These are phyloP conservation scores for Candida koratica DNA, from an alignment of 805 yeast genomes.

Conservation along the genomic window DNA sequence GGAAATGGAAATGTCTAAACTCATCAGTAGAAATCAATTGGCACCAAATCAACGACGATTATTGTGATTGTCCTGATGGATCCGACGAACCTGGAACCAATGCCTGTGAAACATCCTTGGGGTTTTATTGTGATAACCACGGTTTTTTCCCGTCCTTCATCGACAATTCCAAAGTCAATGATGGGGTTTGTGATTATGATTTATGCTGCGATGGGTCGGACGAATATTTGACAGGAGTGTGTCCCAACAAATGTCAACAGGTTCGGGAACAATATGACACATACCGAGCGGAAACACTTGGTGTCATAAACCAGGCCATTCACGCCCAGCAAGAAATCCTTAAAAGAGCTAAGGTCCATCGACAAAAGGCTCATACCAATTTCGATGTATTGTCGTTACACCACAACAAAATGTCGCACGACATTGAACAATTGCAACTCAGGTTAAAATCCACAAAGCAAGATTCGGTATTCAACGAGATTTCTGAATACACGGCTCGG, in stretches of 20 bases:
- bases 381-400: slow-evolving; percentile 6
- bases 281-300: slow-evolving; percentile 2
- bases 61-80: slow-evolving; percentile 97
- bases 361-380: slow-evolving; percentile 4
- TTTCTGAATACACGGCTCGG: slow-evolving; percentile 12
- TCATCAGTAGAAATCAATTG: slow-evolving; percentile 60
- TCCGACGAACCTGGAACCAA: slow-evolving; percentile 95
- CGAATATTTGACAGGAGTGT: slow-evolving; percentile 49
- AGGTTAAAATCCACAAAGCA: not conserved
- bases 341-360: slow-evolving; percentile 7
- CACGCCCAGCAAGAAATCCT: slow-evolving; percentile 11
- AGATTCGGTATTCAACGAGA: slow-evolving; percentile 16
- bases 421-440: not conserved
- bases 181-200: slow-evolving; percentile 89
- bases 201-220: slow-evolving; percentile 94
- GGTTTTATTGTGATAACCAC: slow-evolving; percentile 72
- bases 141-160: slow-evolving; percentile 65
- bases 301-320: slow-evolving; percentile 6
- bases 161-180: slow-evolving; percentile 68
- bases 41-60: slow-evolving; percentile 76
- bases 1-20: slow-evolving; percentile 66
- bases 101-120: slow-evolving; percentile 54
- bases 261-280: slow-evolving; percentile 38
- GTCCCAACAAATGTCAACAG: slow-evolving; percentile 54
- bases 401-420: not conserved